A percentile compares a stretch with the other conserved stretches of the same genome.
These are phyloP conservation scores for Chimonanthus salicifolius DNA, from an alignment of 164 flowering plant species.

Conservation along the genomic window DNA sequence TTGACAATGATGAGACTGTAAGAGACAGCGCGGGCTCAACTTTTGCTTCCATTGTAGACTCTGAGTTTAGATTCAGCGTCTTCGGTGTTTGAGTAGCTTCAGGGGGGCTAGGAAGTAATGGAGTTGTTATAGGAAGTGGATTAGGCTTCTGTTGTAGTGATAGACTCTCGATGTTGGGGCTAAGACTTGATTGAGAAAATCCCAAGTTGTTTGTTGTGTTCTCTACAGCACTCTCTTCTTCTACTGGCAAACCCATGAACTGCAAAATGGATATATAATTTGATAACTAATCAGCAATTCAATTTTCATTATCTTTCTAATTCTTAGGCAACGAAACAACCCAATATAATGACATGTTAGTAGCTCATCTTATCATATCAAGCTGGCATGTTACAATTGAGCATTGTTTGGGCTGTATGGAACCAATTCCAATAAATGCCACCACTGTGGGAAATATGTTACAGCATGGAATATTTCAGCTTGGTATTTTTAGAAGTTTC, in stretches of 20 bases:
- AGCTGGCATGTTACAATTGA: too few relatives aligned
- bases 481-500: too few relatives aligned
- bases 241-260: slow-evolving; percentile 12
- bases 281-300: background rate
- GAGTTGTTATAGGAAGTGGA: background rate
- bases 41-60: slow-evolving; percentile 7
- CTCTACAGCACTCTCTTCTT: slow-evolving; percentile 14
- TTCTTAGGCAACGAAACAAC: too few relatives aligned
- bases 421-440: too few relatives aligned
- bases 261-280: slow-evolving; percentile 3
- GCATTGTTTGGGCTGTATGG: too few relatives aligned
- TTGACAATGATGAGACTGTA: background rate
- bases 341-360: too few relatives aligned
- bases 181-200: background rate
- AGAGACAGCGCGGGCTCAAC: slow-evolving; percentile 13
- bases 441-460: too few relatives aligned
- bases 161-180: background rate
- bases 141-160: background rate
- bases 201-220: background rate
- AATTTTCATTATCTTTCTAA: too few relatives aligned
- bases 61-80: slow-evolving; percentile 20
- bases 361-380: too few relatives aligned
- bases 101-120: slow-evolving; percentile 20
- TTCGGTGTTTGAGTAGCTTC: slow-evolving; percentile 5
- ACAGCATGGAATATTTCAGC: too few relatives aligned